Evolutionary conservation across 2,329 filamentous ascomycete genomes (phyloP), one percentile per base, ranked within the genome.

Genomic region (Stemphylium beticola): DNA sequence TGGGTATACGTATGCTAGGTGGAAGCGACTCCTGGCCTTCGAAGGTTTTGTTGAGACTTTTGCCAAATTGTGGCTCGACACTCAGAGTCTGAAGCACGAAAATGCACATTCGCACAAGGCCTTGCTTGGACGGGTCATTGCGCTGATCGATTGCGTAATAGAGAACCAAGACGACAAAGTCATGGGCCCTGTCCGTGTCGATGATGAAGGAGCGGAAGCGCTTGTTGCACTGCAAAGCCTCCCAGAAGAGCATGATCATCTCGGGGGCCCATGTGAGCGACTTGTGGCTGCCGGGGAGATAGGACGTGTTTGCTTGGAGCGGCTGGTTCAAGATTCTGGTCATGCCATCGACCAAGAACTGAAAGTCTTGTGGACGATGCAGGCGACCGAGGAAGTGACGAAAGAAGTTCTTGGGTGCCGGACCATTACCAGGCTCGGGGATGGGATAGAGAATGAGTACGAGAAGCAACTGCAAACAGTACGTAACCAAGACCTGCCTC

Each of bases 221-320:
- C 77, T 96, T 98, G 78, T 99, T 99, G 82, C 93, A 97, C 76
- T 99, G 95, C 4, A 95, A 86, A 33, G 92, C 87, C 78, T 99
- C 95, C 95, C 95, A 99, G 72, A 98, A 97, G 2, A 99, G 82
- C 84, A 97, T 95, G 50, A 98, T 87, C 79, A 96, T 96, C 76
- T 99, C 95, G 1, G 95, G 93, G 0, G 93, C 92, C 83, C 93
- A 96, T 69, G 91, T 91, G 47, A 91, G 81, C 0, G 89, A 85
- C 42, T 89, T 85, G 67, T 96, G 91, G 34, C 88, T 89, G 4
- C 92, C 91, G 0, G 93, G 92, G 2, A 97, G 85, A 73, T 96
- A 97, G 1, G 93, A 93, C 10, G 86, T 85, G 54, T 92, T 96
- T 38, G 92, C 89, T 77, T 96, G 92, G 58, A 97, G 87, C 20